phyloP scores from a whole-genome alignment of 805 yeast genomes.

The Ogataea saltuana region DNA sequence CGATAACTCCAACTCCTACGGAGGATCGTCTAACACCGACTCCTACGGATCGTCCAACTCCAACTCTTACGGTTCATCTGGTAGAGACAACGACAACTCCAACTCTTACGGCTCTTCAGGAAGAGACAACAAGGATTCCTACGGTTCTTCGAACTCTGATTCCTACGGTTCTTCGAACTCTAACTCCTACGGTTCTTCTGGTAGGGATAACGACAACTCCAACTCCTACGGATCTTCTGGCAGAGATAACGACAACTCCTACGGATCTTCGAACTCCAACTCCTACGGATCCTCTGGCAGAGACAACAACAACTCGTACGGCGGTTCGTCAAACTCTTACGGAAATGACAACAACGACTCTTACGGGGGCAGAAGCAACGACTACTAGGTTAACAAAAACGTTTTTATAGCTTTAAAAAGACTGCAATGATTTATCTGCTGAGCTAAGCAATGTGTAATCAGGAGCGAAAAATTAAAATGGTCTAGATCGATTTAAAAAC shows the following conservation, averaged over 20 bases:
- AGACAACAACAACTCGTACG: conserved; percentile 29
- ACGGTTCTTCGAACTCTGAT: conserved; percentile 33
- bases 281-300: conserved; percentile 21
- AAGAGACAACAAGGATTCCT: conserved; percentile 23
- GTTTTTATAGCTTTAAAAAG: conserved; percentile 5
- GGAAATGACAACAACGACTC: conserved; percentile 3
- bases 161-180: conserved; percentile 19
- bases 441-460: conserved; percentile 1
- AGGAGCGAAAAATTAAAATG: too few species aligned
- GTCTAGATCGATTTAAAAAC: too few species aligned
- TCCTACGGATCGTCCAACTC: conserved; percentile 35
- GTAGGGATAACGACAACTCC: conserved; percentile 25
- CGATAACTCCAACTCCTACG: conserved; percentile 37
- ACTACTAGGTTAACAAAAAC: conserved; percentile 12
- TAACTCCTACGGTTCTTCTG: conserved; percentile 33
- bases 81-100: conserved; percentile 18
- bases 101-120: conserved; percentile 17
- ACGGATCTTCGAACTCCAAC: conserved; percentile 23
- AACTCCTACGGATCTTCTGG: conserved; percentile 7
- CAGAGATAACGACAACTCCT: conserved; percentile 16
- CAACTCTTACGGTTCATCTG: conserved; percentile 19
- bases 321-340: too few species aligned
- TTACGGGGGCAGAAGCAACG: conserved; percentile 18
- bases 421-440: neutral
- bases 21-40: conserved; percentile 35